Percentiles rank a stretch among this genome's conserved stretches.
phyloP scores from a whole-genome alignment of 139 green algal species.

The Desmodesmus armatus region DNA sequence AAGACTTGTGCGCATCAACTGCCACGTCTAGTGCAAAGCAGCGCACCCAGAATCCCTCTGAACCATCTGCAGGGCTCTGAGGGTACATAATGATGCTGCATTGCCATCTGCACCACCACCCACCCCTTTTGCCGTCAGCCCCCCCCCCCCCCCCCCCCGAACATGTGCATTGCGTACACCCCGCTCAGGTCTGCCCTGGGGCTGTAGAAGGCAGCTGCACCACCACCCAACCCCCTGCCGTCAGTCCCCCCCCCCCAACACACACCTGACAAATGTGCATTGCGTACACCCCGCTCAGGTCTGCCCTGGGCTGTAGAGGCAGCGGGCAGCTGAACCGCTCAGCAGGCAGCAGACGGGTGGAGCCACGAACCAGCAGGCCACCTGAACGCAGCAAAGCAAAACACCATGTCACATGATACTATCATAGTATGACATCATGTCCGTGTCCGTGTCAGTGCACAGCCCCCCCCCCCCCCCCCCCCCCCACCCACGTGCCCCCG shows the following conservation, averaged over 20 bases:
- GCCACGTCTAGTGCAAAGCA: no score
- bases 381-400: neutral
- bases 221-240: no score
- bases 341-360: slow-evolving; percentile 38
- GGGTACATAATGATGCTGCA: no score
- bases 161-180: slow-evolving; percentile 52
- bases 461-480: neutral
- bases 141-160: no score
- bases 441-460: neutral
- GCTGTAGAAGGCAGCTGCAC: slow-evolving; percentile 48
- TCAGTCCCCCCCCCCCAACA: no score
- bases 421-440: no score
- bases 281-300: slow-evolving; percentile 39
- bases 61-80: no score
- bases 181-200: slow-evolving; percentile 16
- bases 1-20: no score
- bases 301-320: slow-evolving; percentile 24
- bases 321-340: slow-evolving; percentile 48
- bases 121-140: no score
- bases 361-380: slow-evolving; percentile 29
- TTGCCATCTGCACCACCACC: neutral
- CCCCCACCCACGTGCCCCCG: no score
- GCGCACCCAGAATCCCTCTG: no score
- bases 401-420: no score
- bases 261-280: slow-evolving; percentile 53